Percentiles rank a stretch among this genome's conserved stretches.
Conservation (phyloP, 768 basidiomycete genomes). For the Psilocybe cyanescens region DNA sequence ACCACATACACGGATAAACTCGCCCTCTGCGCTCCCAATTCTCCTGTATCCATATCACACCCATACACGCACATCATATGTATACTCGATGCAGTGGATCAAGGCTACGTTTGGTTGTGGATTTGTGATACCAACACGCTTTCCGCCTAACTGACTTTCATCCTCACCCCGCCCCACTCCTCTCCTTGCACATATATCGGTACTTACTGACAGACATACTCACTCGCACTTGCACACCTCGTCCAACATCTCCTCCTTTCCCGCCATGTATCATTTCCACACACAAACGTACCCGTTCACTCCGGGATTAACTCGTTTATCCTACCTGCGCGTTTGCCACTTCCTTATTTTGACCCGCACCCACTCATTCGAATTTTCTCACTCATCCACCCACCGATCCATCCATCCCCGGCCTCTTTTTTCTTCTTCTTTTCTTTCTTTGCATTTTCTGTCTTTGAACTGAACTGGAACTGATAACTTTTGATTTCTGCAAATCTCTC, state of each 20-base stretch:
- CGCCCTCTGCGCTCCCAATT: neutral
- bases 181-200: neutral
- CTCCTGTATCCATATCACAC: neutral
- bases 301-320: neutral
- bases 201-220: neutral
- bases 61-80: neutral
- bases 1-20: neutral
- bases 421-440: conserved; percentile 1
- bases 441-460: neutral
- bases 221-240: neutral
- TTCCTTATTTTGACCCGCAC: neutral
- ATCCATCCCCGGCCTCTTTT: conserved; percentile 9
- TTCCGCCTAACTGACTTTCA: too few relatives aligned
- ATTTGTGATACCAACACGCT: too few relatives aligned
- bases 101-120: too few relatives aligned
- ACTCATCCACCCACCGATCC: conserved; percentile 5
- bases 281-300: neutral
- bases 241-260: neutral
- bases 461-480: neutral
- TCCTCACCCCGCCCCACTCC: neutral
- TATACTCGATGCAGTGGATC: neutral
- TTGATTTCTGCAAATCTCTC: neutral
- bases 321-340: neutral
- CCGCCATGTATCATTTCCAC: neutral
- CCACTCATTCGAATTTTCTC: conserved; percentile 7